Base-by-base conservation (phyloP, 75 land plant species). In the Adiantum capillusveneris region DNA sequence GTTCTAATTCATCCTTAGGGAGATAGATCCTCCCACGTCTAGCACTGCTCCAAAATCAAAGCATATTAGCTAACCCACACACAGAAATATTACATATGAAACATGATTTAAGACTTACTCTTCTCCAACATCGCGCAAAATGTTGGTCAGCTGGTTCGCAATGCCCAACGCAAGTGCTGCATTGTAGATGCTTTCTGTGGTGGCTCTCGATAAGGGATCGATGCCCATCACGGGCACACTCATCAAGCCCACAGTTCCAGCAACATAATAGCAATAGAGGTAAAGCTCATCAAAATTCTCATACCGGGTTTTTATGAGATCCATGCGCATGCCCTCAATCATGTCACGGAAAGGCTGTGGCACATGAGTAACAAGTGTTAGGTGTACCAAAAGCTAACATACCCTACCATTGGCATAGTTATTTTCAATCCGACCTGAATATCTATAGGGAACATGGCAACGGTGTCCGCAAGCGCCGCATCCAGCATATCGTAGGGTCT, bases 401-500 rank as follows among this genome's bases (percentile, higher is more conserved):
- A 14, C 14, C 28, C 37, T 34, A 5, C 3, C 3, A 9, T 5
- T 9, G 9, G 3, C 7, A 9, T 5, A 34, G 37, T 5, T 5
- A 9, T 5, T 5, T 5, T 31, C 13, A 31, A 25, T 22, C 25
- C 57, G 20, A 91, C 97, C 94, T 87, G 87, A 46, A 87, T 91
- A 53, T 91, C 94, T 0, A 88, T 61, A 0, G 93, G 93, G 46
- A 71, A 91, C 18, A 73, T 84, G 24, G 59, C 29, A 19, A 88
- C 80, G 7, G 94, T 82, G 53, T 91, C 82, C 12, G 83, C 58
- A 6, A 91, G 78, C 28, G 97, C 97, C 43, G 93, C 97, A 76
- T 91, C 97, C 49, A 77, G 79, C 81, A 87, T 81, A 60, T 91
- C 97, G 54, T 77, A 87, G 0, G 97, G 93, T 46, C 68, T 74